Evolutionary conservation across 805 yeast species (phyloP).

Genomic region (Kodamaea restingae): DNA sequence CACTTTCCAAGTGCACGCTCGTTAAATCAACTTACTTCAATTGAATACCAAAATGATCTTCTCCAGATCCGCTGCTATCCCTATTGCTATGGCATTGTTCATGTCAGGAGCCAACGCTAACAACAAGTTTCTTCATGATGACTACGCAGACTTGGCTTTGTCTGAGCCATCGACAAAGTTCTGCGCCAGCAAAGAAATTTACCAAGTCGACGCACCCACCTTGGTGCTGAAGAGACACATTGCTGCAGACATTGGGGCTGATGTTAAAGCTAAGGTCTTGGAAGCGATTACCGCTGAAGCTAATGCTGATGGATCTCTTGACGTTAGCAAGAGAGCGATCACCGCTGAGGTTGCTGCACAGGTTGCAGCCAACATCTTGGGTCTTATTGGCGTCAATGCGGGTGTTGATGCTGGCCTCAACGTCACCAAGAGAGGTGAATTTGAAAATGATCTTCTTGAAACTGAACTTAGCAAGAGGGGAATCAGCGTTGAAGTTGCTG

Average conservation of each 20-base stretch:
- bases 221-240: neutral
- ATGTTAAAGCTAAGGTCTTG: neutral
- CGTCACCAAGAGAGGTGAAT: constrained; percentile 7
- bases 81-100: constrained; percentile 18
- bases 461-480: constrained; percentile 2
- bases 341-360: constrained; percentile 11
- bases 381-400: constrained; percentile 7
- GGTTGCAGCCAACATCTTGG: constrained; percentile 12
- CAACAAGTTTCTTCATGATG: constrained; percentile 12
- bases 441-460: constrained; percentile 13
- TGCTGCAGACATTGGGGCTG: neutral
- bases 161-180: constrained; percentile 11
- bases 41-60: constrained; percentile 15
- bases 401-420: constrained; percentile 3
- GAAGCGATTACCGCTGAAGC: neutral
- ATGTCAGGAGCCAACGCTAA: constrained; percentile 13
- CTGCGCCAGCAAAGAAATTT: constrained; percentile 10
- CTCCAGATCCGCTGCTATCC: constrained; percentile 15
- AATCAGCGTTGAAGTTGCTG: constrained; percentile 8
- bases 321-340: constrained; percentile 3
- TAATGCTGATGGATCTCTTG: neutral
- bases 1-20: too few species aligned
- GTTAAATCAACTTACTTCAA: constrained; percentile 4
- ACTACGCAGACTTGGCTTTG: constrained; percentile 13
- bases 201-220: constrained; percentile 10